Percentiles rank a stretch among this genome's conserved stretches.
These are phyloP conservation scores for Hypholoma fasciculare DNA, from an alignment of 768 basidiomycete species.

Conservation along the genomic window DNA sequence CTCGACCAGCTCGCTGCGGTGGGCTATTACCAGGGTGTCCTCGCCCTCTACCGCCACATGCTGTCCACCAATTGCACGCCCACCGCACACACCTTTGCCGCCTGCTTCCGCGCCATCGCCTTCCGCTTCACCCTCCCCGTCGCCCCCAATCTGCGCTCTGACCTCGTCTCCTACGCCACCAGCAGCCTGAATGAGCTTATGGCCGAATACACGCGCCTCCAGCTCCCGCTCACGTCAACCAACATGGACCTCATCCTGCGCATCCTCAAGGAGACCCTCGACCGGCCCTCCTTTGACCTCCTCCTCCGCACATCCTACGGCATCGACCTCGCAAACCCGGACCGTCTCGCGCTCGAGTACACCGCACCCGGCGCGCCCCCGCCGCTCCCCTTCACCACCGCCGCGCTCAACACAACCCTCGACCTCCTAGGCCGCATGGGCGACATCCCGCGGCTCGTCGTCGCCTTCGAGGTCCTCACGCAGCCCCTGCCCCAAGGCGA, in stretches of 20 bases:
- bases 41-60: constrained; percentile 65
- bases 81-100: constrained; percentile 54
- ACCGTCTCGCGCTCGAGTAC: constrained; percentile 58
- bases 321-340: constrained; percentile 75
- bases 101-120: constrained; percentile 70
- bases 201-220: constrained; percentile 52
- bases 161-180: constrained; percentile 42
- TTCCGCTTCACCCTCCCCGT: constrained; percentile 66
- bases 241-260: constrained; percentile 70
- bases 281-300: constrained; percentile 53
- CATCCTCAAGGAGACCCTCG: constrained; percentile 65
- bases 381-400: constrained; percentile 51
- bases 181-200: constrained; percentile 51
- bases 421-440: constrained; percentile 66
- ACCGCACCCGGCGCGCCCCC: constrained; percentile 1
- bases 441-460: constrained; percentile 65
- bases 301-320: constrained; percentile 73
- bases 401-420: constrained; percentile 71
- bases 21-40: constrained; percentile 64
- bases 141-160: constrained; percentile 31
- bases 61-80: constrained; percentile 43
- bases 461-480: constrained; percentile 78
- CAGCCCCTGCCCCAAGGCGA: constrained; percentile 60
- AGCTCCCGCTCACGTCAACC: constrained; percentile 52
- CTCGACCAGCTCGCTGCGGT: constrained; percentile 74